Percentiles rank a stretch among this genome's conserved stretches.
Evolutionary conservation across 345 rosid genomes (phyloP).

Genomic region (Pseudoturritis turrita): DNA sequence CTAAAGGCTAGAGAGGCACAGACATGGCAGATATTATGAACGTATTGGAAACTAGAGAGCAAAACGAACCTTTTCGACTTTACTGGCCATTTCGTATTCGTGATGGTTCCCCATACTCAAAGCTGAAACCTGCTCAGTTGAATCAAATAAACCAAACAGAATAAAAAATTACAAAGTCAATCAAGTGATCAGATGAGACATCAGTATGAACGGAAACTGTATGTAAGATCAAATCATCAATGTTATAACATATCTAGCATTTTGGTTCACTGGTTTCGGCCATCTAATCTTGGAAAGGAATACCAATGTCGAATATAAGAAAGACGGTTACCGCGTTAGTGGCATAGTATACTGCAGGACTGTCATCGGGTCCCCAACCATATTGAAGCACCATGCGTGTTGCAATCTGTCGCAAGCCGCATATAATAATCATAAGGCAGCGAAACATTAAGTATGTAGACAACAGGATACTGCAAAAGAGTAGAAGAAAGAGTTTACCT

Average conservation of each 20-base stretch:
- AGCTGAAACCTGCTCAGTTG: slow-evolving; percentile 51
- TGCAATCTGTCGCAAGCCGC: slow-evolving; percentile 60
- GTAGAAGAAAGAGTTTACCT: slow-evolving; percentile 39
- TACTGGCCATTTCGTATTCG: slow-evolving; percentile 80
- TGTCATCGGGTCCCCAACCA: slow-evolving; percentile 98
- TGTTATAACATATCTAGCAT: not conserved
- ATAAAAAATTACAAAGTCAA: not conserved
- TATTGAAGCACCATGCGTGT: slow-evolving; percentile 95
- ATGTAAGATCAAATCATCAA: slow-evolving; percentile 1
- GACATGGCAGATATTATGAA: not conserved
- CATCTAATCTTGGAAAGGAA: not conserved
- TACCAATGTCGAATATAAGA: not conserved
- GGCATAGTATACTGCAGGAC: slow-evolving; percentile 76
- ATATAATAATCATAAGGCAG: slow-evolving; percentile 16
- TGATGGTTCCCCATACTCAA: slow-evolving; percentile 84
- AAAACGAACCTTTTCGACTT: slow-evolving; percentile 72
- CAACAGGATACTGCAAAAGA: slow-evolving; percentile 5
- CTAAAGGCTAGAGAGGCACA: not conserved
- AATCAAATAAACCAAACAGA: slow-evolving; percentile 13
- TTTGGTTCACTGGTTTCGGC: slow-evolving; percentile 13
- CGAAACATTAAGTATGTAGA: not conserved
- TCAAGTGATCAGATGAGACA: slow-evolving; percentile 2
- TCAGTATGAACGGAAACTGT: slow-evolving; percentile 9
- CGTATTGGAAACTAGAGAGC: not conserved
- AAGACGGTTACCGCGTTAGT: slow-evolving; percentile 61